Percentiles rank a stretch among this genome's conserved stretches.
These are phyloP conservation scores for Chlorociboria aeruginascens DNA, from an alignment of 495 filamentous ascomycete genomes.

Conservation along the genomic window DNA sequence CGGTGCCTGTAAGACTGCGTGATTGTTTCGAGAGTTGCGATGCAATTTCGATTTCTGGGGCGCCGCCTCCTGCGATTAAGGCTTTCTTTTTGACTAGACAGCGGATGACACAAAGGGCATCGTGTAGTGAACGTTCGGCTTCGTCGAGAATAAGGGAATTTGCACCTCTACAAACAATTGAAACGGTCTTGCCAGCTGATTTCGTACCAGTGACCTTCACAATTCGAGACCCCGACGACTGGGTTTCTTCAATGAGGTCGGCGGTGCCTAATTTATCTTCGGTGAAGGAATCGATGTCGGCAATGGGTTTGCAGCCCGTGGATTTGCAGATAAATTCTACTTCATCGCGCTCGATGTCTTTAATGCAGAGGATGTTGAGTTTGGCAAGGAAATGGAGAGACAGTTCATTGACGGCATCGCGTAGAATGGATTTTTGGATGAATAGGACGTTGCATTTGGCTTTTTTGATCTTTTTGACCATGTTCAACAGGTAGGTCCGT, in stretches of 20 bases:
- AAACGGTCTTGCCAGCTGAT: conserved; percentile 72
- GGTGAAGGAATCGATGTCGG: conserved; percentile 96
- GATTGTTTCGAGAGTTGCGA: conserved; percentile 67
- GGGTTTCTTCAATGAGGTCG: conserved; percentile 86
- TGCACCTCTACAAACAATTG: conserved; percentile 85
- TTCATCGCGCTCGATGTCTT: conserved; percentile 97
- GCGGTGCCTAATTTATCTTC: conserved; percentile 98
- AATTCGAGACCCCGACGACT: conserved; percentile 74
- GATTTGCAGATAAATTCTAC: conserved; percentile 98
- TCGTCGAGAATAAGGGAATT: conserved; percentile 93
- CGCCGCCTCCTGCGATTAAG: conserved; percentile 90
- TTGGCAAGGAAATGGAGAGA: conserved; percentile 95
- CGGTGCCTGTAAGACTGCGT: conserved; percentile 75
- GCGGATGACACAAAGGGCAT: conserved; percentile 93
- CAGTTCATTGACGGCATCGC: conserved; percentile 95
- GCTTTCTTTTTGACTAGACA: conserved; percentile 99
- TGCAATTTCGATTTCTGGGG: conserved; percentile 90
- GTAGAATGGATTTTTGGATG: conserved; percentile 96
- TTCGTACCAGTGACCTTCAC: conserved; percentile 92
- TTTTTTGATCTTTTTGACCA: conserved; percentile 99
- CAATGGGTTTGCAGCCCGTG: conserved; percentile 96
- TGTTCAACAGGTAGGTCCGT: conserved; percentile 91
- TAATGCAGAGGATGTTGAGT: conserved; percentile 87
- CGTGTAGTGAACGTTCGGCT: conserved; percentile 89
- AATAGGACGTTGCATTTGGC: conserved; percentile 97